Base-by-base conservation (phyloP, 768 basidiomycete genomes). In the Ramaria sp. region DNA sequence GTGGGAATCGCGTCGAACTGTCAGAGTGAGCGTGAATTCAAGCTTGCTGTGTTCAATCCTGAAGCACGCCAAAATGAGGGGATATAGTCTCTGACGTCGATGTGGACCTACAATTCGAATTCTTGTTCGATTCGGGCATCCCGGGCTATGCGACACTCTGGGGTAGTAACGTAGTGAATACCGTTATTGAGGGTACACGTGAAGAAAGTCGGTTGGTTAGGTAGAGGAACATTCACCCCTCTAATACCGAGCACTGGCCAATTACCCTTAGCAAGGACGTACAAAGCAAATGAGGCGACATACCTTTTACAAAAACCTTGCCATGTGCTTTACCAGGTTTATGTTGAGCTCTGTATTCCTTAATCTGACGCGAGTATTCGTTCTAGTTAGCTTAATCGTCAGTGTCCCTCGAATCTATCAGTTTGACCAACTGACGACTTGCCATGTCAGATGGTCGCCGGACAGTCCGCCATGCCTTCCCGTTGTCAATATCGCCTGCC, bases 361-460 rank as follows among this genome's bases (percentile, higher is more conserved):
- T 81, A 60, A 97, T 88, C 67, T 94, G 88, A 64, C 89, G 88
- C 31, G 91, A 83, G 68, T 94, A 91, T 72, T 98, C 91, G 68
- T 97, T 90, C 93, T 96, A 60, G 37, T 46, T 20, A 10, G 48
- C n/a, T 17, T 9, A 30, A 10, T n/a, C 9, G 22, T 49, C 5
- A 17, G 22, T 43, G 46, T 12, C 5, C 2, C 27, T 31, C 24
- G 24, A 22, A 49, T 49, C 4, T 30, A 30, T 27, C 27, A 27
- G 5, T 24, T 19, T 24, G 4, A 49, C 7, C 3, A 30, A 47
- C 27, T 5, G 27, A 49, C 7, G 24, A 49, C 79, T 55, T 62
- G 94, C 94, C 88, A 97, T 95, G 66, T 98, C 93, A 1, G 92
- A 95, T 10, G 94, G 92, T 22, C 92, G 74, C 62, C 91, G 78